phyloP scores from a whole-genome alignment of 163 green algal genomes.

The Scenedesmus sp. region DNA sequence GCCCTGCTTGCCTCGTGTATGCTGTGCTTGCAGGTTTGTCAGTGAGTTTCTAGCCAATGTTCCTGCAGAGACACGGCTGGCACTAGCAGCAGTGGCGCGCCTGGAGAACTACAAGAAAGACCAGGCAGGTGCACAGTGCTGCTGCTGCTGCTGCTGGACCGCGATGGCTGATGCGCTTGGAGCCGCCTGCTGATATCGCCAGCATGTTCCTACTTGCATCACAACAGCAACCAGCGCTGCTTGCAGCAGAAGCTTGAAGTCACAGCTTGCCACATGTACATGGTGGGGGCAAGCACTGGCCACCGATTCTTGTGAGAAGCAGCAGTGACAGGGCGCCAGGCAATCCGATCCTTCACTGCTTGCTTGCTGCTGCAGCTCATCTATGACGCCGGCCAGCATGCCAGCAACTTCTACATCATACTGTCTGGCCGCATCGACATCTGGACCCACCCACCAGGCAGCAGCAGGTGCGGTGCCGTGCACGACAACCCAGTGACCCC shows the following conservation, averaged over 20 bases:
- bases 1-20: background rate
- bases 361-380: conserved; percentile 36
- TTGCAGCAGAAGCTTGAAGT: background rate
- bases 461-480: background rate
- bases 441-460: conserved; percentile 16
- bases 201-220: too few species aligned
- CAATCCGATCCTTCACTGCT: background rate
- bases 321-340: background rate
- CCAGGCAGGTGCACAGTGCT: conserved; percentile 23
- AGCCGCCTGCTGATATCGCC: too few species aligned
- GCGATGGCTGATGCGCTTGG: background rate
- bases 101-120: conserved; percentile 40
- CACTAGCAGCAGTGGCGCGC: background rate
- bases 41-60: conserved; percentile 24
- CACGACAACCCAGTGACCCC: background rate
- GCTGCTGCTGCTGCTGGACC: background rate
- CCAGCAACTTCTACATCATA: conserved; percentile 31
- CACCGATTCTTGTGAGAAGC: background rate
- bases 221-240: background rate
- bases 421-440: conserved; percentile 25
- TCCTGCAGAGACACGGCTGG: background rate
- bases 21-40: conserved; percentile 9
- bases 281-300: background rate
- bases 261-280: background rate
- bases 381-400: conserved; percentile 13